Base-by-base conservation (phyloP, 768 basidiomycete genomes). In the Holtermannia corniformis region DNA sequence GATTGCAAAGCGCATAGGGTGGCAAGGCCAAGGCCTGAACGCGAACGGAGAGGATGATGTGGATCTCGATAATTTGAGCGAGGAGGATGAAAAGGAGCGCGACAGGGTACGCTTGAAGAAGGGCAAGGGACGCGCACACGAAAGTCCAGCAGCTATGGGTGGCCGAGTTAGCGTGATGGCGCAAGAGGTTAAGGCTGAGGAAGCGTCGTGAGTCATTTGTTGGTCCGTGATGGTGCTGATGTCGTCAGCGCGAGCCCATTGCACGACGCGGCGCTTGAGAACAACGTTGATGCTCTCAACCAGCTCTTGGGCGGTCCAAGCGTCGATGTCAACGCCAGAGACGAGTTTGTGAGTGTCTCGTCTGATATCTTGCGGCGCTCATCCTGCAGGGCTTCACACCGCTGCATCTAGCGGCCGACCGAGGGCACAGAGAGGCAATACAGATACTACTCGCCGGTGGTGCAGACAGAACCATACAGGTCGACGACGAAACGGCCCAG, bases 361-460 rank as follows among this genome's bases (percentile, higher is more conserved):
- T n/a, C 32, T 43, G 16, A 43, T 20, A 44, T 51, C 47, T 62
- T n/a, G n/a, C n/a, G n/a, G n/a, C n/a, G n/a, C n/a, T n/a, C n/a
- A n/a, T n/a, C n/a, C n/a, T n/a, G n/a, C n/a, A 95, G 91, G 90
- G 87, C 28, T 90, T 89, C 68, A 87, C 89, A 0, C 78, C 90
- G 5, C 72, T 95, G 19, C 91, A 95, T 62, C 76, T 92, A 0
- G 90, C 91, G 3, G 81, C 83, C 23, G 91, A 95, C 70, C 76
- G 90, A 63, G 91, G 91, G 1, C 77, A 82, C 61, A 50, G 75
- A 5, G 74, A 76, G 0, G 73, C 80, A 2, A 84, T 85, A 1
- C 72, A 77, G 57, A 51, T 82, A 3, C 71, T 95, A 40, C 65
- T 91, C 19, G 60, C 75, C 20, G 74, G 76, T 47, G 87, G 86